Conservation (phyloP, 2,329 filamentous ascomycete species). For the Pseudogymnoascus sp. region DNA sequence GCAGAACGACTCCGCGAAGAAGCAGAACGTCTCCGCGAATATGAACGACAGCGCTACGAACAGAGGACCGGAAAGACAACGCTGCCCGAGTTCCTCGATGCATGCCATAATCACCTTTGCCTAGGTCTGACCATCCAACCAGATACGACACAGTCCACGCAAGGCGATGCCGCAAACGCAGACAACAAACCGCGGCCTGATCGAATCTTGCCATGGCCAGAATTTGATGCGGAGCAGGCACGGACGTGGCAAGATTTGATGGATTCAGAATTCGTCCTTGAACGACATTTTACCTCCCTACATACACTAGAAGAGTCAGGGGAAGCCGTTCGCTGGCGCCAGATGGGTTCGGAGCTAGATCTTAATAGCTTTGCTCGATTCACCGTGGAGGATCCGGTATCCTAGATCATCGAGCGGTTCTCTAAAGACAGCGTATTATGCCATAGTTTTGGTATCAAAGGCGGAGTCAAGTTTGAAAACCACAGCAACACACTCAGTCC, state of each 20-base stretch:
- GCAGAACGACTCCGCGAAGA: not conserved
- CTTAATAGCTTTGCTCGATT: not conserved
- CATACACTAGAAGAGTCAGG: not conserved
- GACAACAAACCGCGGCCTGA: not conserved
- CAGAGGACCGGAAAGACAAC: not conserved
- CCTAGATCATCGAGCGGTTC: not conserved
- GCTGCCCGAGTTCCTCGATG: not conserved
- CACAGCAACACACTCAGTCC: not conserved
- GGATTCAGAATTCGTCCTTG: not conserved
- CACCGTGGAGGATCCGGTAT: not conserved
- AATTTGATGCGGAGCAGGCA: not conserved
- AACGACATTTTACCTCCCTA: not conserved
- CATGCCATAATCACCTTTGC: constrained; percentile 7
- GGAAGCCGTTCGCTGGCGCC: not conserved
- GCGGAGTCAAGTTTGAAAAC: not conserved
- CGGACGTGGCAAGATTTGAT: not conserved
- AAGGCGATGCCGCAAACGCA: not conserved
- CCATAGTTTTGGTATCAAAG: not conserved
- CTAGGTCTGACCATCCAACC: not conserved
- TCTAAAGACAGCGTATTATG: not conserved
- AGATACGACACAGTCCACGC: not conserved
- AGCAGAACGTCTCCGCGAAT: not conserved
- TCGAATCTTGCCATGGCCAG: not conserved
- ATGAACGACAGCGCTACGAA: not conserved
- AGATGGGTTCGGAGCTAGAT: not conserved